Evolutionary conservation across 805 yeast genomes (phyloP).

Genomic region (Monosporozyma yasuniensis): DNA sequence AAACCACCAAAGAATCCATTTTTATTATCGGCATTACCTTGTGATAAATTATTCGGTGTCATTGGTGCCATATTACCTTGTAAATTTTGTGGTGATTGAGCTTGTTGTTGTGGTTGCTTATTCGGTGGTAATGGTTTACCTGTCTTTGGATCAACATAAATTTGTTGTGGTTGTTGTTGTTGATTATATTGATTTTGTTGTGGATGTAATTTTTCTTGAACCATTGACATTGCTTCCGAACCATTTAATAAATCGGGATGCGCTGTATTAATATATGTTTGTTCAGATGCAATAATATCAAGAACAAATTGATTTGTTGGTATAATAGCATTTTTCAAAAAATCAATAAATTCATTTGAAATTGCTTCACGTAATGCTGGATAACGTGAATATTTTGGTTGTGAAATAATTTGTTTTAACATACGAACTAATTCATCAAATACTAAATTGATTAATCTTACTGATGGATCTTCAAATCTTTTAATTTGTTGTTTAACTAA

Average conservation of each 20-base stretch:
- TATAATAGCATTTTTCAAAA: slow-evolving; percentile 62
- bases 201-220: slow-evolving; percentile 68
- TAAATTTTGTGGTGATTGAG: slow-evolving; percentile 12
- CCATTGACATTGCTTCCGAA: slow-evolving; percentile 87
- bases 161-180: slow-evolving; percentile 41
- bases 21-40: slow-evolving; percentile 29
- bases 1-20: slow-evolving; percentile 94
- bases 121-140: slow-evolving; percentile 67
- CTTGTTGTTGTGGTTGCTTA: slow-evolving; percentile 34
- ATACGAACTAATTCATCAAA: slow-evolving; percentile 93
- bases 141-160: slow-evolving; percentile 78
- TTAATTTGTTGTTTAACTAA: slow-evolving; percentile 87
- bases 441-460: slow-evolving; percentile 80
- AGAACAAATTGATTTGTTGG: slow-evolving; percentile 83
- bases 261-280: slow-evolving; percentile 92
- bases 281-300: slow-evolving; percentile 80
- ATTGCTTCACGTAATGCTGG: slow-evolving; percentile 86
- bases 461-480: slow-evolving; percentile 88
- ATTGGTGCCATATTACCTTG: not conserved
- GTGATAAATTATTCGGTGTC: not conserved
- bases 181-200: slow-evolving; percentile 43
- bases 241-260: slow-evolving; percentile 96
- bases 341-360: slow-evolving; percentile 68
- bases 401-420: slow-evolving; percentile 70
- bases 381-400: slow-evolving; percentile 77